These are phyloP conservation scores for Aurifilum marmelostoma DNA, from an alignment of 2,329 filamentous ascomycete genomes.

Conservation along the genomic window DNA sequence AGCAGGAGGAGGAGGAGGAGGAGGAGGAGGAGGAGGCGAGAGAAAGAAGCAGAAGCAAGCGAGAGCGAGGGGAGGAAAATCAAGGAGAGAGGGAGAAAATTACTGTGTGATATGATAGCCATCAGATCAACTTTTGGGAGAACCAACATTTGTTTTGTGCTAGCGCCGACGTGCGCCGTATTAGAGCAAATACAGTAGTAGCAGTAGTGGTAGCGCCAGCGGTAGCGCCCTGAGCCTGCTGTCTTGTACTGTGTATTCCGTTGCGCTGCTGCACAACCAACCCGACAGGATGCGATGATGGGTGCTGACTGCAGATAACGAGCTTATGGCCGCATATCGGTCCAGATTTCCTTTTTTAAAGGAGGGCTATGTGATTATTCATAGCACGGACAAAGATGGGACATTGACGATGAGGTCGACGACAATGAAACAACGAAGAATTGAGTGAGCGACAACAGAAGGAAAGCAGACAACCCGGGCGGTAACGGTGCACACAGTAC, in stretches of 20 bases:
- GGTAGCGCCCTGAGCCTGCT: background rate
- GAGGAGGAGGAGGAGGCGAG: background rate
- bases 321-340: background rate
- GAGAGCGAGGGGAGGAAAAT: background rate
- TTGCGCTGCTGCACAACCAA: too few relatives aligned
- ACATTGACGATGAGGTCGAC: background rate
- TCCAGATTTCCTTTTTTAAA: too few relatives aligned
- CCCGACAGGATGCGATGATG: background rate
- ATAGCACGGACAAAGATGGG: background rate
- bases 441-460: background rate
- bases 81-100: background rate
- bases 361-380: background rate
- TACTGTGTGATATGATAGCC: background rate
- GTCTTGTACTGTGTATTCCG: background rate
- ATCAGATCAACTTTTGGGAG: background rate
- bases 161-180: background rate
- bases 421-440: background rate
- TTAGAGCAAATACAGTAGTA: background rate
- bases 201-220: background rate
- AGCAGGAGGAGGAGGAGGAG: background rate
- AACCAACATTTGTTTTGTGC: background rate
- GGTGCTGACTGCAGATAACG: background rate
- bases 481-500: background rate
- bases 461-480: background rate
- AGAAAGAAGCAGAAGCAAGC: background rate